A percentile compares a stretch with the other conserved stretches of the same genome.
These are phyloP conservation scores for Capronia epimyces DNA, from an alignment of 2,329 filamentous ascomycete genomes.

Conservation along the genomic window DNA sequence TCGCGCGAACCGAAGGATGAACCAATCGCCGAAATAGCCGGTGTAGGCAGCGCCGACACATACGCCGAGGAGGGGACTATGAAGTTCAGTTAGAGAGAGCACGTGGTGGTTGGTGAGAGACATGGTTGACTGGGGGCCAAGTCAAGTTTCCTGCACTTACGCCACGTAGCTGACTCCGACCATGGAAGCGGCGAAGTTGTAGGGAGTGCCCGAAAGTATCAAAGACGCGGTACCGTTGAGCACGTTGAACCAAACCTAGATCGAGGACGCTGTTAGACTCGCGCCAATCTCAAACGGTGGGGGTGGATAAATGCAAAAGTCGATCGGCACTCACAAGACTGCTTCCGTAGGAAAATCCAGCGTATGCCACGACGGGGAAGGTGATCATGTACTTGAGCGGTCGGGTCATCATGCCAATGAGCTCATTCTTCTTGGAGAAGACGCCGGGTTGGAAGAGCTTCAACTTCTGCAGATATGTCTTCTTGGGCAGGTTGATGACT, in stretches of 20 bases:
- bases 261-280: background rate
- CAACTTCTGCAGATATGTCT: conserved; percentile 18
- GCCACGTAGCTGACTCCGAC: conserved; percentile 39
- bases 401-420: background rate
- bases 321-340: conserved; percentile 16
- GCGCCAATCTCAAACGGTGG: background rate
- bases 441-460: conserved; percentile 12
- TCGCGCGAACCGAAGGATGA: conserved; percentile 25
- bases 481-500: background rate
- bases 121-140: conserved; percentile 8
- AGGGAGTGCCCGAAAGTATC: conserved; percentile 35
- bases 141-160: background rate
- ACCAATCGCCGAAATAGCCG: conserved; percentile 28
- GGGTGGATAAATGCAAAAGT: background rate
- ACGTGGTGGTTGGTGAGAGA: background rate
- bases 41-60: conserved; percentile 8
- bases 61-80: background rate
- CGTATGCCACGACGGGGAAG: conserved; percentile 38
- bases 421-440: conserved; percentile 11
- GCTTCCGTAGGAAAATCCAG: conserved; percentile 38
- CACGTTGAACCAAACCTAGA: conserved; percentile 35
- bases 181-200: conserved; percentile 37
- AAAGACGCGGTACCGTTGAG: conserved; percentile 40
- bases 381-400: conserved; percentile 11
- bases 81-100: background rate